Conservation (phyloP, 306 rosid genomes). For the Medicago lupulina region DNA sequence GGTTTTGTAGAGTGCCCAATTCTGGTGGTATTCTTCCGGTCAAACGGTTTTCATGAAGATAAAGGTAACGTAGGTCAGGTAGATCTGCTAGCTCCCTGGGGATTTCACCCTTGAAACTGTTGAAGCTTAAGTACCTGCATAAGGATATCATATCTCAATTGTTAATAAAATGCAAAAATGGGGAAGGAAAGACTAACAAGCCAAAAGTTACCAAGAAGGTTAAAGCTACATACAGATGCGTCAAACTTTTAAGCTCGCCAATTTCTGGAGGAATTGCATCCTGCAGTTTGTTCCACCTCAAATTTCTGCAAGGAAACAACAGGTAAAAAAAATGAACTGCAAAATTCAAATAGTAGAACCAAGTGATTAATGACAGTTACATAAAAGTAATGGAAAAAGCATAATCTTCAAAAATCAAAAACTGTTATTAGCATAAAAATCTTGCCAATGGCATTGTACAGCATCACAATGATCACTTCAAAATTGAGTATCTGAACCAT, state of each 20-base stretch:
- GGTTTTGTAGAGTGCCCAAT: conserved; percentile 89
- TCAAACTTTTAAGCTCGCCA: conserved; percentile 92
- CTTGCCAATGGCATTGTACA: neutral
- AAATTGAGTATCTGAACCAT: conserved; percentile 15
- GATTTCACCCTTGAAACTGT: conserved; percentile 94
- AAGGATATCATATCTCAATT: conserved; percentile 11
- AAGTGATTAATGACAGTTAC: conserved; percentile 8
- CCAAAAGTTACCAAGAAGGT: conserved; percentile 19
- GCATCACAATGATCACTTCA: conserved; percentile 17
- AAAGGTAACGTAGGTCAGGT: conserved; percentile 89
- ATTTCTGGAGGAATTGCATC: conserved; percentile 97
- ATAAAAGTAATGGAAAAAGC: neutral
- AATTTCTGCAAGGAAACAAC: conserved; percentile 62
- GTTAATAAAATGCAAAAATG: conserved; percentile 20
- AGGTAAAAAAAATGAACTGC: conserved; percentile 18
- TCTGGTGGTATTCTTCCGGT: conserved; percentile 88
- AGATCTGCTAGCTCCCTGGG: conserved; percentile 95
- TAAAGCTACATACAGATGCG: conserved; percentile 81
- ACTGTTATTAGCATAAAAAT: conserved; percentile 7
- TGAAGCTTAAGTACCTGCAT: conserved; percentile 91
- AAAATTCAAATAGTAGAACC: conserved; percentile 20
- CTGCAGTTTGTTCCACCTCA: conserved; percentile 99
- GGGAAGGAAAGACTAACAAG: neutral
- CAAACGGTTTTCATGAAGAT: conserved; percentile 92
- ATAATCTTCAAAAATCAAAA: conserved; percentile 29